These are phyloP conservation scores for Diaporthe eres DNA, from an alignment of 2,329 filamentous ascomycete species.

Conservation along the genomic window DNA sequence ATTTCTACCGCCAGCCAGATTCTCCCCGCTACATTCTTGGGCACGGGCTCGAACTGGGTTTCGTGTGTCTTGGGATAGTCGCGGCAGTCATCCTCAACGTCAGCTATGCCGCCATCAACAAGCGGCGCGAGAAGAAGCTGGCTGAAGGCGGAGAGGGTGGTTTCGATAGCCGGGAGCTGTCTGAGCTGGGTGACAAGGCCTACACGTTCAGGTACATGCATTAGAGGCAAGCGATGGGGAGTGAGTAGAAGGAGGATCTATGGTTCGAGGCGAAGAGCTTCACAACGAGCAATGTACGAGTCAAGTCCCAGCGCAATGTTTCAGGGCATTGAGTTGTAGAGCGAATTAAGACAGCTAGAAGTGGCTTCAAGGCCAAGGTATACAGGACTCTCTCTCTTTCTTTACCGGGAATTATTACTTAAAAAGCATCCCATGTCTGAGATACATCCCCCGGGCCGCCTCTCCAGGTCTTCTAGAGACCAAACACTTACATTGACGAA, in stretches of 20 bases:
- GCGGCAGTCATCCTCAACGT: constrained; percentile 60
- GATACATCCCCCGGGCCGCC: neutral
- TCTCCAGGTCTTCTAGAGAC: too few relatives aligned
- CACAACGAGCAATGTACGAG: neutral
- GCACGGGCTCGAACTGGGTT: constrained; percentile 60
- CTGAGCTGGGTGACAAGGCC: constrained; percentile 72
- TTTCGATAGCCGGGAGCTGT: constrained; percentile 64
- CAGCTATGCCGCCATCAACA: constrained; percentile 72
- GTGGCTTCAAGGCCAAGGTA: neutral
- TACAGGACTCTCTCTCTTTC: neutral
- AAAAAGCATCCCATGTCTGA: neutral
- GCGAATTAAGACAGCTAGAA: neutral
- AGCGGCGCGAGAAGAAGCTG: constrained; percentile 64
- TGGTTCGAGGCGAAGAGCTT: neutral
- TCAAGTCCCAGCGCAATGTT: neutral
- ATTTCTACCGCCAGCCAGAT: constrained; percentile 74
- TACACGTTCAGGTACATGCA: constrained; percentile 75
- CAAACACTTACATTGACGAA: neutral
- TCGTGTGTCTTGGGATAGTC: constrained; percentile 61
- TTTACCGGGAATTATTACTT: neutral
- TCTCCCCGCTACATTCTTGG: constrained; percentile 64
- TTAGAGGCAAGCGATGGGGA: constrained; percentile 44
- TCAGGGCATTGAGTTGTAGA: neutral
- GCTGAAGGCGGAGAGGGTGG: constrained; percentile 57
- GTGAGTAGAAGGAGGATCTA: neutral